Evolutionary conservation across 768 basidiomycete genomes (phyloP).

Genomic region (Macrolepiota fuliginosa): DNA sequence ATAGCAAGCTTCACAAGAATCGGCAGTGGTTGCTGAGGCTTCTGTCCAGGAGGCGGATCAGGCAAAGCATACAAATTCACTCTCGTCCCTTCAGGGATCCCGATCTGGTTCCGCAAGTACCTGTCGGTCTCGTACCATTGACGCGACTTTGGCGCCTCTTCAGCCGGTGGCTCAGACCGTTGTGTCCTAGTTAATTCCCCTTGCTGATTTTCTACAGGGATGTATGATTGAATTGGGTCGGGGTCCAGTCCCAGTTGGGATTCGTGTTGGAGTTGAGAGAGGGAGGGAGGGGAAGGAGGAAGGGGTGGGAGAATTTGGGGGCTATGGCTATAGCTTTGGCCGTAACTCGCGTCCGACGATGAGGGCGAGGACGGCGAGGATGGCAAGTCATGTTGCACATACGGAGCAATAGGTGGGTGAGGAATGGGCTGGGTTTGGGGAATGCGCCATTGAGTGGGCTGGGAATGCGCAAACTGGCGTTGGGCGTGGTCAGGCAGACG

Average conservation of each 20-base stretch:
- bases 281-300: neutral
- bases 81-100: constrained; percentile 24
- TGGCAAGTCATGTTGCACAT: neutral
- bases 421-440: neutral
- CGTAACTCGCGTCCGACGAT: neutral
- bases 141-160: constrained; percentile 12
- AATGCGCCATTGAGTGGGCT: neutral
- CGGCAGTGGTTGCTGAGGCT: constrained; percentile 31
- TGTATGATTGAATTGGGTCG: neutral
- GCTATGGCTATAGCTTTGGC: neutral
- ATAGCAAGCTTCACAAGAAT: constrained; percentile 58
- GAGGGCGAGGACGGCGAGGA: neutral
- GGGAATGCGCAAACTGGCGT: neutral
- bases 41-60: constrained; percentile 36
- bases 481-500: neutral
- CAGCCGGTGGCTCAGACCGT: neutral
- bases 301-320: neutral
- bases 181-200: neutral
- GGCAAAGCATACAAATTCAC: constrained; percentile 38
- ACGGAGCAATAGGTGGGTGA: constrained; percentile 1
- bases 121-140: constrained; percentile 33
- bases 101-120: constrained; percentile 41
- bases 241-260: neutral
- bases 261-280: neutral
- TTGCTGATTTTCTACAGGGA: neutral